A percentile compares a stretch with the other conserved stretches of the same genome.
phyloP scores from a whole-genome alignment of 805 yeast species.

The Kurtzmaniella fragi region DNA sequence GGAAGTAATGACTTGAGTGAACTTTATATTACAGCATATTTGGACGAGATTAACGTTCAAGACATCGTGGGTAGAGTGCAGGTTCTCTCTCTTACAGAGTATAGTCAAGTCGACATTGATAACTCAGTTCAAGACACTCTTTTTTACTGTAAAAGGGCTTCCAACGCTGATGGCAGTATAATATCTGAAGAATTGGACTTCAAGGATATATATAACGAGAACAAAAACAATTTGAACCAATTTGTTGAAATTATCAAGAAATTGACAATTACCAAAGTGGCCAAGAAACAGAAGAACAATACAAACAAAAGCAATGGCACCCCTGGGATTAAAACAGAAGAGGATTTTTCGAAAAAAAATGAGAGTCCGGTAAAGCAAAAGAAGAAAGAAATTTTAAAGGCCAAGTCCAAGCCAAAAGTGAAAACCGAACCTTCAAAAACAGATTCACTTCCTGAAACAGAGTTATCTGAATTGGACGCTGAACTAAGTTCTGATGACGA shows the following conservation, averaged over 20 bases:
- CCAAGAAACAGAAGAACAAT: slow-evolving; percentile 5
- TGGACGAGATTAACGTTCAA: slow-evolving; percentile 36
- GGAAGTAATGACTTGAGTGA: slow-evolving; percentile 30
- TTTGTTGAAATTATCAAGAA: slow-evolving; percentile 26
- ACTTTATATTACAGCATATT: slow-evolving; percentile 49
- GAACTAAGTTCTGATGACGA: slow-evolving; percentile 1
- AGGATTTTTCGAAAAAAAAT: slow-evolving; percentile 4
- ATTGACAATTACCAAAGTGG: slow-evolving; percentile 7
- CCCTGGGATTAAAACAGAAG: not conserved
- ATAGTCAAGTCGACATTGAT: slow-evolving; percentile 26
- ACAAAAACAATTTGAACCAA: slow-evolving; percentile 19
- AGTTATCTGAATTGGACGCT: too few species aligned
- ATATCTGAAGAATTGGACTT: slow-evolving; percentile 37
- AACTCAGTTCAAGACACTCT: slow-evolving; percentile 25
- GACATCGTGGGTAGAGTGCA: slow-evolving; percentile 42
- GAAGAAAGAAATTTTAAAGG: slow-evolving; percentile 2
- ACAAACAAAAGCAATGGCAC: slow-evolving; percentile 4
- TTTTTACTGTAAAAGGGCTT: slow-evolving; percentile 39
- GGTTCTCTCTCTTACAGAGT: slow-evolving; percentile 36
- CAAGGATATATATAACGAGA: slow-evolving; percentile 21
- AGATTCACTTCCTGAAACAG: too few species aligned
- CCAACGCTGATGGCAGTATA: slow-evolving; percentile 28
- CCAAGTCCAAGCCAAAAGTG: slow-evolving; percentile 2
- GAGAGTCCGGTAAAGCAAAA: slow-evolving; percentile 4
- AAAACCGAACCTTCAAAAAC: too few species aligned